Evolutionary conservation across 805 yeast genomes (phyloP).

Genomic region (Nakazawaea wyomingensis): DNA sequence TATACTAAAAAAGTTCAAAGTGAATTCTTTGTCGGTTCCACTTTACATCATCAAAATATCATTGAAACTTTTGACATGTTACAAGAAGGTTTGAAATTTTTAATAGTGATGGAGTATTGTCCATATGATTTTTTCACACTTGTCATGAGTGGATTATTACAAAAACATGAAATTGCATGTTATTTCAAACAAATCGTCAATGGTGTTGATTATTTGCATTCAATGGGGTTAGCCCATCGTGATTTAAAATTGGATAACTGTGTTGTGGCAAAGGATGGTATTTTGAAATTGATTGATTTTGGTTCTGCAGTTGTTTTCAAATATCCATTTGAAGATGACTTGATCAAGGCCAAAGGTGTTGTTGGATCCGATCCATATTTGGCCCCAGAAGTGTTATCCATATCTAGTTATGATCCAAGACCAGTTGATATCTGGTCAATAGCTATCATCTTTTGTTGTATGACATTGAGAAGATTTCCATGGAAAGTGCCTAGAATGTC

Average conservation of each 20-base stretch:
- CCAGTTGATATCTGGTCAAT: conserved; percentile 90
- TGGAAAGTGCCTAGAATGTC: conserved; percentile 87
- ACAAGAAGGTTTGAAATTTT: conserved; percentile 56
- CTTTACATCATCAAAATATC: conserved; percentile 71
- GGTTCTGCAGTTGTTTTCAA: conserved; percentile 87
- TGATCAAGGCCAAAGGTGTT: conserved; percentile 71
- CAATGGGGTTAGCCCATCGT: conserved; percentile 84
- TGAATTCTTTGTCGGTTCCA: conserved; percentile 79
- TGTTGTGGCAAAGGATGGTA: conserved; percentile 71
- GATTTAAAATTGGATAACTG: conserved; percentile 93
- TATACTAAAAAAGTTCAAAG: conserved; percentile 75
- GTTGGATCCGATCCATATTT: conserved; percentile 96
- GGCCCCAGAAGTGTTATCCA: conserved; percentile 80
- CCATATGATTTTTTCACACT: conserved; percentile 88
- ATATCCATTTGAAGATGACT: conserved; percentile 51
- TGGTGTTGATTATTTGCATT: conserved; percentile 75
- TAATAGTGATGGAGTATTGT: conserved; percentile 89
- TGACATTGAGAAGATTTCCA: conserved; percentile 82
- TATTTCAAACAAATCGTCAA: conserved; percentile 75
- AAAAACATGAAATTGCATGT: conserved; percentile 64
- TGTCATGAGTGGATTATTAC: conserved; percentile 85
- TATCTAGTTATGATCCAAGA: conserved; percentile 68
- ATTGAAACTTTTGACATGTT: conserved; percentile 78
- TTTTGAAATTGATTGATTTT: conserved; percentile 84
- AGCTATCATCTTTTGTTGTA: conserved; percentile 89